Base-by-base conservation (phyloP, 2,329 filamentous ascomycete genomes). In the Ascochyta fabae region DNA sequence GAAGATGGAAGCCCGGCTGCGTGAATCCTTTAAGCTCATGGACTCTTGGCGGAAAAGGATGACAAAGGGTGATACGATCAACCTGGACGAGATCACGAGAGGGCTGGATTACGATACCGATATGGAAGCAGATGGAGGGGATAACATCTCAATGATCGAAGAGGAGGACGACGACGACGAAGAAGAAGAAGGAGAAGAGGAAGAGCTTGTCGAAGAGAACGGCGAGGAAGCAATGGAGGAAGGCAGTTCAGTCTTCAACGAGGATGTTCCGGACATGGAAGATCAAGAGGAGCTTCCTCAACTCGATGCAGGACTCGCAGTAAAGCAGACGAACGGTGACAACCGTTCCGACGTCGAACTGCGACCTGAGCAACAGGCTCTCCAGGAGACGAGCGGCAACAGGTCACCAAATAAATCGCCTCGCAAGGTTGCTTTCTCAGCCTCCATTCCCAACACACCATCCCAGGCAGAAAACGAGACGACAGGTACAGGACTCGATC, bases 1-100 rank as follows among this genome's bases (percentile, higher is more conserved):
- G 72, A 92, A 90, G 76, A 96, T 98, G 91, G 93, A 98, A 75
- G 84, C 81, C 22, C 86, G 92, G 47, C 96, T 95, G 92, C 88
- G 87, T 62, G 94, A 98, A 71, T 91, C 95, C 1, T 88, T 98
- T 12, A 84, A 86, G 33, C 86, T 99, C 78, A 96, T 99, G 80
- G 91, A 97, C 62, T 88, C 90, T 31, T 98, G 95, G 94, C 88
- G 93, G 58, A 89, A 87, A 72, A 85, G 91, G 38, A 92, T 96
- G 85, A 86, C 85, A 15, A 83, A 82, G 47, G 87, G 84, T 61
- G 84, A 87, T 56, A 86, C 88, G 0, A 85, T 94, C 62, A 87
- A 90, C 65, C 73, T 83, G 16, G 79, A 82, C 15, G 81, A 82
- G 59, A 69, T 83, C 35, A 87, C 86, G 71, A 86, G 87, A 81